Evolutionary conservation across 208 protist species (phyloP), one percentile per base, ranked within the genome.

Genomic region (Acanthamoeba castellanii): DNA sequence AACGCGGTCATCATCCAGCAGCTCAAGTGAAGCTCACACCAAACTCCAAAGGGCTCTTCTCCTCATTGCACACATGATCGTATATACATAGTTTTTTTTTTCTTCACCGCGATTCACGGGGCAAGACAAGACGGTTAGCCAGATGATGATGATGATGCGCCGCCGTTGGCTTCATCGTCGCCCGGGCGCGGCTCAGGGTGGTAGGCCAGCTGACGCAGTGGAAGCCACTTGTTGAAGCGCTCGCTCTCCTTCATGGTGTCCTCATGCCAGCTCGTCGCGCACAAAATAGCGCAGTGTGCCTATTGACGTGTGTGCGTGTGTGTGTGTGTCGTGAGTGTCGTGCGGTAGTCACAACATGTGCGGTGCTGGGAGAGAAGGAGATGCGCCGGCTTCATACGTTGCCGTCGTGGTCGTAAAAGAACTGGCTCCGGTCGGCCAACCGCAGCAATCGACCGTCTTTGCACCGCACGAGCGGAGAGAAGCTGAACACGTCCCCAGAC

Each of bases 1-100:
- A 87, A 87, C 50, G 78, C 78, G n/a, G 20, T 87, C 16, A 57
- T 87, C 18, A 87, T 87, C 52, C 78, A 87, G n/a, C 78, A 87
- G 45, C 78, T 61, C 78, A 87, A 87, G 78, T 87, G 78, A 87
- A 72, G 37, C 37, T 42, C 37, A 42, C n/a, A n/a, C n/a, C n/a
- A n/a, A n/a, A n/a, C n/a, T n/a, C n/a, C n/a, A n/a, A n/a, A n/a
- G n/a, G n/a, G n/a, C n/a, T n/a, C n/a, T n/a, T n/a, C 37, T 42
- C 2, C 37, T 42, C 37, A 42, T 3, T 42, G 37, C 37, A 42
- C 37, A 42, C 3, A 55, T 55, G 50, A 20, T 55, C 13, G 14
- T 55, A 18, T 55, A 18, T 55, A 55, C 50, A 55, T 55, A 20
- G 7, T 55, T 55, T 55, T 11, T 11, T 55, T 55, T 55, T 18